These are phyloP conservation scores for Talaromyces piceae DNA, from an alignment of 2,329 filamentous ascomycete genomes.

Conservation along the genomic window DNA sequence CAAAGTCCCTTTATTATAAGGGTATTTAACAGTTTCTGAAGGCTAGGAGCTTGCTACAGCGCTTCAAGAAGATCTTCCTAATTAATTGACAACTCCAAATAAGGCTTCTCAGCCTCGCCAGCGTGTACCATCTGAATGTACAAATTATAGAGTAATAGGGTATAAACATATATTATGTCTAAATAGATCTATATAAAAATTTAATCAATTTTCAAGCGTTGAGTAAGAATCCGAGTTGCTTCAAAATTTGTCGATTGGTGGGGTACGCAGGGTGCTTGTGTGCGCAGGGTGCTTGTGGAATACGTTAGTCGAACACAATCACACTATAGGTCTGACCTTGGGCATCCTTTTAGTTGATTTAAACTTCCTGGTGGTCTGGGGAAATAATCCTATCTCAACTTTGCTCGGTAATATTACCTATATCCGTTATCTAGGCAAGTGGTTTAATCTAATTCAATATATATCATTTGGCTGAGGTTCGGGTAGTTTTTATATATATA, in stretches of 20 bases:
- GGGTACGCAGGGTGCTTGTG: background rate
- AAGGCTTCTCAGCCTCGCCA: background rate
- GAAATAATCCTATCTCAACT: no score
- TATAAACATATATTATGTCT: background rate
- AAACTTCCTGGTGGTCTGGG: no score
- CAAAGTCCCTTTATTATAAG: slow-evolving; percentile 1
- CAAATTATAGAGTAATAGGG: background rate
- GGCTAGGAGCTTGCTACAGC: slow-evolving; percentile 1
- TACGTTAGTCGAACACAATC: no score
- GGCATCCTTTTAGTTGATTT: no score
- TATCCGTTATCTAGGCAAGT: no score
- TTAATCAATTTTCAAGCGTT: background rate
- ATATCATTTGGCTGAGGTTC: no score
- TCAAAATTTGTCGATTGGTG: background rate
- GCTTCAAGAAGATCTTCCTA: background rate
- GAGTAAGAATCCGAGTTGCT: background rate
- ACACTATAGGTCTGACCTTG: no score
- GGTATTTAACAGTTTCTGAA: slow-evolving; percentile 6
- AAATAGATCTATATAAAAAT: background rate
- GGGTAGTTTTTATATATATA: no score
- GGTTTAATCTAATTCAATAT: no score
- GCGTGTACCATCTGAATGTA: slow-evolving; percentile 1
- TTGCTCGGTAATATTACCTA: no score
- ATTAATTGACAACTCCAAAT: background rate
- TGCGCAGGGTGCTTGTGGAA: no score